Evolutionary conservation across 2,329 filamentous ascomycete genomes (phyloP), one percentile per base, ranked within the genome.

Genomic region (Fusarium sp.): DNA sequence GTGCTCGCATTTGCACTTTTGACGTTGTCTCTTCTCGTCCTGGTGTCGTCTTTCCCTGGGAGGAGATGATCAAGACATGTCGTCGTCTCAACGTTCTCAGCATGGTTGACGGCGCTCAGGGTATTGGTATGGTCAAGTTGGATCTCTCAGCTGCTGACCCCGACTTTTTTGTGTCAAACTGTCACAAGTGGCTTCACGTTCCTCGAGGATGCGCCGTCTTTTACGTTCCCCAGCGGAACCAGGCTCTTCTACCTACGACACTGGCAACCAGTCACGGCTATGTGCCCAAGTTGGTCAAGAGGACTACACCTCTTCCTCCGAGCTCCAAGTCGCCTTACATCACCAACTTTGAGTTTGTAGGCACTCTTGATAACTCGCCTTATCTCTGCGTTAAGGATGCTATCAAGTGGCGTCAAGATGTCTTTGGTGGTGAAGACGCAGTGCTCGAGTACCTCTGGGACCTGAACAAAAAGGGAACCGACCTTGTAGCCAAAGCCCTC

Each of bases 141-240:
- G 89, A 97, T 80, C 83, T 98, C 16, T 72, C 79, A 0, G 81
- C 83, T 5, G 83, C 95, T 4, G 89, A 95, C 71, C 92, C 94
- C 0, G 95, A 98, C 81, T 98, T 97, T 83, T 94, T 97, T 78
- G 88, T 96, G 16, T 92, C 88, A 64, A 98, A 98, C 81, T 94
- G 91, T 76, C 94, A 97, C 85, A 97, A 97, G 85, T 98, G 96
- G 96, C 90, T 98, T 9, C 92, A 90, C 78, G 89, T 90, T 1
- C 96, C 95, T 1, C 91, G 95, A 35, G 92, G 92, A 17, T 95
- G 93, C 79, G 94, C 94, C 4, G 85, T 96, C 5, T 89, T 98
- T 73, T 93, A 97, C 81, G 93, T 96, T 1, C 93, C 95, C 0
- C 68, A 86, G 20, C 88, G 92, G 24, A 95, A 97, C 81, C 96